Evolutionary conservation across 2,329 filamentous ascomycete genomes (phyloP), one percentile per base, ranked within the genome.

Genomic region (Alternaria rosae): DNA sequence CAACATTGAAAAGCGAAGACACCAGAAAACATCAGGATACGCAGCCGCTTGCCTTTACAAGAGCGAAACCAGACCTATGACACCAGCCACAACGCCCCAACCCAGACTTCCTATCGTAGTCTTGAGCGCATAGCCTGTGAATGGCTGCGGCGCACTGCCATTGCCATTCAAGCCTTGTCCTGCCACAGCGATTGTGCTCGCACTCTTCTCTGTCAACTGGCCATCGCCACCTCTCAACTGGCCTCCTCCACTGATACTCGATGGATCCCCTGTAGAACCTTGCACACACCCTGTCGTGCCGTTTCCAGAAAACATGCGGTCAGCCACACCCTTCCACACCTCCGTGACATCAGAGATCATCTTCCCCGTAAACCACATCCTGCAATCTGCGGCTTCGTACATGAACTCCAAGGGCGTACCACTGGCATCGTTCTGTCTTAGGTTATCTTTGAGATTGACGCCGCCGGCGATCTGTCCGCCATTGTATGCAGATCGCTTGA

Each of bases 301-400:
- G 44, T 71, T 72, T 4, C 65, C 70, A 64, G 64, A 68, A 64
- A 79, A 81, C 71, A 76, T 75, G 21, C 74, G 67, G 48, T 78
- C 74, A 43, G 72, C 78, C n/a, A 76, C 78, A 6, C 69, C 70
- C 53, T 76, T 73, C 80, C 80, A 82, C n/a, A 80, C 66, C 23
- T 70, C 61, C 15, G 72, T 76, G 13, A 80, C 78, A 53, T 78
- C 70, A 5, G 59, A 65, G 21, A 79, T 65, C 77, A 79, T 79
- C 3, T 65, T 63, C 10, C 74, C 69, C 1, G 78, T 81, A 62
- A 80, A 81, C 59, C 75, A 82, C 70, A 81, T 73, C 23, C 77
- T 69, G 64, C 79, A 81, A 54, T 81, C 79, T 1, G 79, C 79
- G 1, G 79, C 79, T 59, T 81, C 79, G 52, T 81, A 80, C 32